phyloP scores from a whole-genome alignment of 2,329 filamentous ascomycete species.

The Ophiostoma sp. region DNA sequence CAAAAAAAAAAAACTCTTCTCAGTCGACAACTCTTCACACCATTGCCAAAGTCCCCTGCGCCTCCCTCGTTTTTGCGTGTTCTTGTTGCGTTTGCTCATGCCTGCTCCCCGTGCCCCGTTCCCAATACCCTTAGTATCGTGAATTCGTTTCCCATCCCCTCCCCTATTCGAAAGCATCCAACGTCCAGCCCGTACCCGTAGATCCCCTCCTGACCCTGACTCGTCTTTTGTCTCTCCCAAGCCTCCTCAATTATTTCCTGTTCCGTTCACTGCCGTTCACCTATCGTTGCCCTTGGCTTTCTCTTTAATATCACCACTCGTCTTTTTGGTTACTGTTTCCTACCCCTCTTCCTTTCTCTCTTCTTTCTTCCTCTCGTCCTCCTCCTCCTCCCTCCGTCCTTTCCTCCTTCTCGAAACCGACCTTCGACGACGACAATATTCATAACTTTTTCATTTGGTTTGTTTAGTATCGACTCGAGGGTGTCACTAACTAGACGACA shows the following conservation, averaged over 20 bases:
- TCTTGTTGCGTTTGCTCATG: background rate
- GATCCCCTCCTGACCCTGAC: background rate
- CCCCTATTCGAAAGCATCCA: background rate
- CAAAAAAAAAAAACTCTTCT: too few species aligned
- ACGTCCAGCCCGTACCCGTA: background rate
- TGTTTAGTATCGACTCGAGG: background rate
- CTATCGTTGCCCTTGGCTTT: background rate
- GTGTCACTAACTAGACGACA: background rate
- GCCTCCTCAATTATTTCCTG: background rate
- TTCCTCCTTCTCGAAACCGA: background rate
- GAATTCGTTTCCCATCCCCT: background rate
- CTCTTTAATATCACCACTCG: background rate
- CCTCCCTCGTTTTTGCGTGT: background rate
- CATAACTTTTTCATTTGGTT: background rate
- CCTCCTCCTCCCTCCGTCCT: background rate
- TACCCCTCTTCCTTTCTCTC: background rate
- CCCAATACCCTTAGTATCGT: background rate
- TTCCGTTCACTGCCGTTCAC: background rate
- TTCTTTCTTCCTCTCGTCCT: background rate
- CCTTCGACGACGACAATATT: background rate
- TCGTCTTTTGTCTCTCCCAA: slow-evolving; percentile 6
- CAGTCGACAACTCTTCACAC: background rate
- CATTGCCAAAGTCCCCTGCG: background rate
- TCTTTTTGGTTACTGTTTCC: background rate
- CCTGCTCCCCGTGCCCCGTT: background rate